These are phyloP conservation scores for Citropsis articulata DNA, from an alignment of 345 rosid genomes.

Conservation along the genomic window DNA sequence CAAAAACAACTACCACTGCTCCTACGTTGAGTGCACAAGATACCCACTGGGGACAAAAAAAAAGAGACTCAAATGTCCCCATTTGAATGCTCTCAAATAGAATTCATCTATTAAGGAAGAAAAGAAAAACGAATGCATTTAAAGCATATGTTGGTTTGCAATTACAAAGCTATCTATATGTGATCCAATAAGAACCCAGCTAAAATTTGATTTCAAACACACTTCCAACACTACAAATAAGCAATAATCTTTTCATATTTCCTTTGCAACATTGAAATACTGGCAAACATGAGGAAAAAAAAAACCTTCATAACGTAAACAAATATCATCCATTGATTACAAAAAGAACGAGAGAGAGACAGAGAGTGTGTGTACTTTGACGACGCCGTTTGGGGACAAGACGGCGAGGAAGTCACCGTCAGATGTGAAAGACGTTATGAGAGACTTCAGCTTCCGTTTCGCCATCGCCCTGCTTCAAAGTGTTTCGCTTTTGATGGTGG, in stretches of 20 bases:
- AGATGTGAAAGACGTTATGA: conserved; percentile 35
- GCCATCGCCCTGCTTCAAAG: conserved; percentile 27
- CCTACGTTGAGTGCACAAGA: not conserved
- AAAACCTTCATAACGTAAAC: not conserved
- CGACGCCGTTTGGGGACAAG: conserved; percentile 23
- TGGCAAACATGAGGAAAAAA: too few relatives aligned
- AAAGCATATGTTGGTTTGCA: not conserved
- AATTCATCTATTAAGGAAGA: not conserved
- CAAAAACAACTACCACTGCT: not conserved
- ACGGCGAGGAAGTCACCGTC: conserved; percentile 35
- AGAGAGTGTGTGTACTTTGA: conserved; percentile 21
- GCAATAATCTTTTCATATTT: not conserved
- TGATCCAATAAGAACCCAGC: not conserved
- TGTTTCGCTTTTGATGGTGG: not conserved
- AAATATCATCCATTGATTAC: not conserved
- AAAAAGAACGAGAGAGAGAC: not conserved
- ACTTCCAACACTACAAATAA: not conserved
- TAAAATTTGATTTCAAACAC: not conserved
- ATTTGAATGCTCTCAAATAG: not conserved
- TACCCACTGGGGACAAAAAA: not conserved
- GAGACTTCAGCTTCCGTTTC: conserved; percentile 37
- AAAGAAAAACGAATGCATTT: not conserved
- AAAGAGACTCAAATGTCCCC: not conserved
- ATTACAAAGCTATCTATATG: not conserved
- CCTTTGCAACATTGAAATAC: not conserved